Evolutionary conservation across 768 basidiomycete genomes (phyloP), one percentile per base, ranked within the genome.

Genomic region (Termitomyces bulborhizus): DNA sequence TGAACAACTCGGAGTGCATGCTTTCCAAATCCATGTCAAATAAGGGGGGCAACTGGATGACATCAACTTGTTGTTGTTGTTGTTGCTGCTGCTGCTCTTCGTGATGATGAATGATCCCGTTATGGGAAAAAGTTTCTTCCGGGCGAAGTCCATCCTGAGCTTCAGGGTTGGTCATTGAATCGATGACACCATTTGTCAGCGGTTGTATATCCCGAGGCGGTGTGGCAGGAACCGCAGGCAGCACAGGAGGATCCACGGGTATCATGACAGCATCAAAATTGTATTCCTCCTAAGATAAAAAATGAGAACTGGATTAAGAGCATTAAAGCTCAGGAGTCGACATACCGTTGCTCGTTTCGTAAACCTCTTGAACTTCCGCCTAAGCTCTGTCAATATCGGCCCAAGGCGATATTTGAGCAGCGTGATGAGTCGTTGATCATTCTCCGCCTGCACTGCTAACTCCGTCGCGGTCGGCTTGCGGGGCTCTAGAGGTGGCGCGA

Each of bases 21-120:
- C 81, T 83, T 63, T 98, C 97, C 37, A 98, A 76, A 67, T 98
- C 94, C 78, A 98, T 86, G 64, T 95, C 85, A 65, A 82, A 90
- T 16, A 94, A 72, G 7, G 74, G 75, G 8, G 82, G 82, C 15
- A 64, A 68, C 16, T 72, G 73, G 8, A 73, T 73, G 11, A 62
- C 54, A 15, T 68, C 71, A 27, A 70, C 67, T 43, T 69, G 66
- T 43, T 69, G 65, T 61, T 74, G 76, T 45, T 68, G 74, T 41
- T 63, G 62, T 42, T 49, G 29, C 62, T 59, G 44, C 29, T 64
- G 66, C 11, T 57, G 61, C 41, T 70, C 66, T 45, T 64, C 67
- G n/a, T 59, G 55, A 16, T 64, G 61, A 27, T 60, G 59, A 21
- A 69, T 57, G 34, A 70, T 59, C 15, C 75, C 81, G 51, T 81